A percentile compares a stretch with the other conserved stretches of the same genome.
Conservation (phyloP, 805 yeast species). For the Lachancea thermotolerans region DNA sequence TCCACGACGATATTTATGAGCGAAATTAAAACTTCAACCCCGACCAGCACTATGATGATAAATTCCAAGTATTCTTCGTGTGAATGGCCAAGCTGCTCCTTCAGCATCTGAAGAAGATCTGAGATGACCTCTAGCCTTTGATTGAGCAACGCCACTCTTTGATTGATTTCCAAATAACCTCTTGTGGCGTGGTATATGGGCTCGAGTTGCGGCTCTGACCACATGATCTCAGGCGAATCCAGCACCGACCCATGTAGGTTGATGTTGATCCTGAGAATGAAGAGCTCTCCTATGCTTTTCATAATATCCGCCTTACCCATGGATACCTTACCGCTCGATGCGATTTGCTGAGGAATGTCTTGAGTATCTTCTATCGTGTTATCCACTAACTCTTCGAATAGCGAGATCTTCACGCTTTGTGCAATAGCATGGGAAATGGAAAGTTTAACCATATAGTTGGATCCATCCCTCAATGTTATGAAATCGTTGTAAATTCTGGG, state of each 20-base stretch:
- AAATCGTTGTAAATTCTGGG: conserved; percentile 95
- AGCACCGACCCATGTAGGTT: conserved; percentile 81
- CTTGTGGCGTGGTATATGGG: conserved; percentile 97
- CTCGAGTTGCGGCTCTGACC: conserved; percentile 97
- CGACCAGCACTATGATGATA: conserved; percentile 83
- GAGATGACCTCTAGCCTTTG: conserved; percentile 91
- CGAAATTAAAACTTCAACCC: conserved; percentile 86
- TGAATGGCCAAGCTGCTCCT: conserved; percentile 93
- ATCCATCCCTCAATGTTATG: conserved; percentile 82
- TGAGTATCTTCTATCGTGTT: conserved; percentile 96
- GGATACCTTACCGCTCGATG: conserved; percentile 87
- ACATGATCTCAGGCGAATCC: conserved; percentile 96
- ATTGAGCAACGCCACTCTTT: conserved; percentile 81
- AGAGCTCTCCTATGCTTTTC: conserved; percentile 95
- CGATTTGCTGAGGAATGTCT: conserved; percentile 94
- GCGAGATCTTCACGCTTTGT: conserved; percentile 89
- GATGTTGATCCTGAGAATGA: conserved; percentile 76
- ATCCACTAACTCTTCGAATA: conserved; percentile 93
- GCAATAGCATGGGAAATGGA: conserved; percentile 94
- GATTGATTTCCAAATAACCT: conserved; percentile 92
- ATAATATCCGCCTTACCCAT: conserved; percentile 92
- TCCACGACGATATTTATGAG: conserved; percentile 70
- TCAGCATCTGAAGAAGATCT: conserved; percentile 89
- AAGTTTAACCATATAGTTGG: conserved; percentile 83
- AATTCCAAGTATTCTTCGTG: conserved; percentile 89